Percentiles rank a stretch among this genome's conserved stretches.
These are phyloP conservation scores for Phaeoacremonium minimum DNA, from an alignment of 2,329 filamentous ascomycete genomes.

Conservation along the genomic window DNA sequence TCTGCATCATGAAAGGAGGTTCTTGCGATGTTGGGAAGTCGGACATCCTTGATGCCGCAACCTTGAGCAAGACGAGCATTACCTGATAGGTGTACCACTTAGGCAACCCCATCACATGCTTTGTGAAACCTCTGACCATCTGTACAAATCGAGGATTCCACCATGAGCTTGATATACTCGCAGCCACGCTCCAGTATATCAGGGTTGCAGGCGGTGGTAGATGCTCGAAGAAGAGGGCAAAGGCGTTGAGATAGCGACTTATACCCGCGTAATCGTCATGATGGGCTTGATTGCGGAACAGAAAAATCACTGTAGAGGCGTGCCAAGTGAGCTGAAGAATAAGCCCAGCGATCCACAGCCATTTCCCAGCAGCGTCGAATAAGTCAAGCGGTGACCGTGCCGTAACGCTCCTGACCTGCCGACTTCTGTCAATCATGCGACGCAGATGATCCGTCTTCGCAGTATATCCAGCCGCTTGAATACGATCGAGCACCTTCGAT, in stretches of 20 bases:
- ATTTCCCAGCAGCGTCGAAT: constrained; percentile 34
- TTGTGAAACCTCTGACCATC: constrained; percentile 54
- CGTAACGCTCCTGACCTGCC: constrained; percentile 35
- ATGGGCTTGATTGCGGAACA: background rate
- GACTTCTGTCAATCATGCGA: constrained; percentile 66
- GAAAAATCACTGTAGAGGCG: constrained; percentile 20
- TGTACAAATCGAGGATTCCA: constrained; percentile 67
- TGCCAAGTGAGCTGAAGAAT: constrained; percentile 49
- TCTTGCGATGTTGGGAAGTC: constrained; percentile 32
- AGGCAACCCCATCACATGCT: constrained; percentile 54
- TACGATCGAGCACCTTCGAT: constrained; percentile 64
- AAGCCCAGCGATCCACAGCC: constrained; percentile 44
- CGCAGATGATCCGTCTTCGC: constrained; percentile 79
- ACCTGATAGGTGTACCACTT: constrained; percentile 65
- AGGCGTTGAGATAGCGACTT: constrained; percentile 4
- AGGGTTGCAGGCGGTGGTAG: constrained; percentile 33
- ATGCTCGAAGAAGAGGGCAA: constrained; percentile 20
- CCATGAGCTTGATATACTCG: constrained; percentile 51
- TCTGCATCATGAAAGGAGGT: constrained; percentile 32
- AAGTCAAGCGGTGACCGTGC: constrained; percentile 35
- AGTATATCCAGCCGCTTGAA: constrained; percentile 70
- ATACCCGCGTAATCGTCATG: constrained; percentile 13
- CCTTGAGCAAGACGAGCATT: constrained; percentile 51
- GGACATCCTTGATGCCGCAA: constrained; percentile 34
- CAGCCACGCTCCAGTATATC: constrained; percentile 40